Evolutionary conservation across 345 rosid genomes (phyloP).

Genomic region (Cochlearia excelsa): DNA sequence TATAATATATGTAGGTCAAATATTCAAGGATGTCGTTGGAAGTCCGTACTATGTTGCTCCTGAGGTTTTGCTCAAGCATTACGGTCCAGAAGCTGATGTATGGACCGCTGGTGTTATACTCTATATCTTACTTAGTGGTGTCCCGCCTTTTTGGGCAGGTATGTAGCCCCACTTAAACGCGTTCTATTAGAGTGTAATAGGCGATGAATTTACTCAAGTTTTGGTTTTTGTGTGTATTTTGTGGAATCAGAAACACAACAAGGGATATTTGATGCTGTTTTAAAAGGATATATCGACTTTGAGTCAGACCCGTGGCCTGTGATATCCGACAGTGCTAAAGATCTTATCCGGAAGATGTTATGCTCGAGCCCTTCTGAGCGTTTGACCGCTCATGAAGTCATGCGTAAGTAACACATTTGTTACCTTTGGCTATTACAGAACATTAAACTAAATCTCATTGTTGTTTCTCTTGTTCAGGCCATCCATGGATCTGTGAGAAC

Average conservation of each 20-base stretch:
- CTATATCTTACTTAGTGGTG: conserved; percentile 2
- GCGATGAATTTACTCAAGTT: no score
- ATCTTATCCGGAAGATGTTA: neutral
- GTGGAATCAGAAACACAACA: neutral
- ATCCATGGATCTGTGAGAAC: neutral
- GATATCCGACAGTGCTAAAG: neutral
- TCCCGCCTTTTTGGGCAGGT: conserved; percentile 5
- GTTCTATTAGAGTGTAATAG: no score
- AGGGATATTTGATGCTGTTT: neutral
- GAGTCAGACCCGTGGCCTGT: neutral
- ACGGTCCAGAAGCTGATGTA: conserved; percentile 14
- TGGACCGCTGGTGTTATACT: conserved; percentile 17
- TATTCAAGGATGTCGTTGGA: conserved; percentile 11
- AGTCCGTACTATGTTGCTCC: conserved; percentile 16
- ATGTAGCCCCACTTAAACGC: neutral
- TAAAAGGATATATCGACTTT: neutral
- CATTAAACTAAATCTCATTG: neutral
- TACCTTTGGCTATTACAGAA: neutral
- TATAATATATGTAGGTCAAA: neutral
- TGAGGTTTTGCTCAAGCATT: conserved; percentile 1
- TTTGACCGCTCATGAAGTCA: neutral
- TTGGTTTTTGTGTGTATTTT: neutral
- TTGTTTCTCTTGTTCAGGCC: neutral
- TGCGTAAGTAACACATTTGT: neutral
- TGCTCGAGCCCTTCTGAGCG: neutral